These are phyloP conservation scores for Pezicula carpinea DNA, from an alignment of 2,329 filamentous ascomycete genomes.

Conservation along the genomic window DNA sequence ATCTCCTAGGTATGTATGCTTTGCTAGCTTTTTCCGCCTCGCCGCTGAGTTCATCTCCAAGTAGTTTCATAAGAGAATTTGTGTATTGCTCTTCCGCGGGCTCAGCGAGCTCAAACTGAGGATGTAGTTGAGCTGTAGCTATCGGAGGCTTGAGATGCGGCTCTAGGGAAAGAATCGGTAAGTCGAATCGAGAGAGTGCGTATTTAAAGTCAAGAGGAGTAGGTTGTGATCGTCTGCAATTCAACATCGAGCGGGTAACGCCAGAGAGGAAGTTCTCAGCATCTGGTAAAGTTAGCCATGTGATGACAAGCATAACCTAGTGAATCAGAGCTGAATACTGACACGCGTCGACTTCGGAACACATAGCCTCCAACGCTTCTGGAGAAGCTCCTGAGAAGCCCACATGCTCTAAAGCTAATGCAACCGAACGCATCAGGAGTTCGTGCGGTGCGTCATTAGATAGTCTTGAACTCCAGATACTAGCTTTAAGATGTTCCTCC, in stretches of 20 bases:
- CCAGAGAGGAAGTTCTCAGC: conserved; percentile 24
- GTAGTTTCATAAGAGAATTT: conserved; percentile 31
- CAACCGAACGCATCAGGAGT: conserved; percentile 49
- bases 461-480: conserved; percentile 5
- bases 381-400: conserved; percentile 52
- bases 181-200: conserved; percentile 46
- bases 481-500: conserved; percentile 11
- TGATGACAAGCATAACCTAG: neutral
- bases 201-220: conserved; percentile 54
- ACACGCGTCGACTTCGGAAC: conserved; percentile 54
- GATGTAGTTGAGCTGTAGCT: conserved; percentile 28
- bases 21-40: conserved; percentile 50
- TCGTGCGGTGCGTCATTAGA: conserved; percentile 25
- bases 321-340: conserved; percentile 23
- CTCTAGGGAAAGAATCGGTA: conserved; percentile 46
- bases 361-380: conserved; percentile 56
- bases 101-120: conserved; percentile 28
- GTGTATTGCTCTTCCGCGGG: conserved; percentile 35
- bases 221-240: conserved; percentile 41
- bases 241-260: conserved; percentile 26
- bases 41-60: conserved; percentile 53
- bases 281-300: conserved; percentile 20
- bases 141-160: conserved; percentile 54
- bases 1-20: conserved; percentile 51
- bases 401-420: conserved; percentile 49